Conservation (phyloP, 768 basidiomycete genomes). For the Pholiota molesta region DNA sequence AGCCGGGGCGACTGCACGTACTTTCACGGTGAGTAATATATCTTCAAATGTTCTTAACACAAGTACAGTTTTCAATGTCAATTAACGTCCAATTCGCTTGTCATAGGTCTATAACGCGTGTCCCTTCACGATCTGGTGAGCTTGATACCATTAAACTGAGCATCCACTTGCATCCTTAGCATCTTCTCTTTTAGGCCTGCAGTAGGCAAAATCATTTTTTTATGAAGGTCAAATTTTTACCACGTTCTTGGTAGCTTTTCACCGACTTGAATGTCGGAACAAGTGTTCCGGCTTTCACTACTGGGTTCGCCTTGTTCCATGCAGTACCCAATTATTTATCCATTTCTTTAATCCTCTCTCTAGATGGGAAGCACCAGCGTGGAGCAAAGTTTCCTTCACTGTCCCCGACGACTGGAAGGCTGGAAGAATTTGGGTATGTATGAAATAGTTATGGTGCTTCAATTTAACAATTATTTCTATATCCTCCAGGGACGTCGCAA, state of each 20-base stretch:
- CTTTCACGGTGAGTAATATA: no score
- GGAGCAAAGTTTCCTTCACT: constrained; percentile 41
- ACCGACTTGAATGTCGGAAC: constrained; percentile 58
- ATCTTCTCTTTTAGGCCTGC: constrained; percentile 36
- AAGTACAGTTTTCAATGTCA: neutral
- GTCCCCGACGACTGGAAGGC: constrained; percentile 69
- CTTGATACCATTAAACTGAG: neutral
- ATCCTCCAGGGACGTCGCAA: constrained; percentile 58
- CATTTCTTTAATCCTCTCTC: neutral
- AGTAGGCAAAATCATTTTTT: constrained; percentile 20
- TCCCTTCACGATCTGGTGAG: constrained; percentile 69
- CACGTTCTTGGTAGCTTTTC: constrained; percentile 46
- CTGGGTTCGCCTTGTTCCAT: constrained; percentile 40
- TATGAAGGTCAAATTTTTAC: no score
- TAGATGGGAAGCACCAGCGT: constrained; percentile 45
- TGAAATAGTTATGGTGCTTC: no score
- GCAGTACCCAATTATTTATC: neutral
- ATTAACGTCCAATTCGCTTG: neutral
- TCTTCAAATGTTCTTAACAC: no score
- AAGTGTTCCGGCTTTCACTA: constrained; percentile 41
- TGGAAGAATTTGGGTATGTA: constrained; percentile 54
- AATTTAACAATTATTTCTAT: constrained; percentile 30
- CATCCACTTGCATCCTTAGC: neutral
- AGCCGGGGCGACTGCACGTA: no score
- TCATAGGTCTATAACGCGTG: constrained; percentile 59